Conservation (phyloP, 1,284 basidiomycete genomes). For the Tylopilus sp. region DNA sequence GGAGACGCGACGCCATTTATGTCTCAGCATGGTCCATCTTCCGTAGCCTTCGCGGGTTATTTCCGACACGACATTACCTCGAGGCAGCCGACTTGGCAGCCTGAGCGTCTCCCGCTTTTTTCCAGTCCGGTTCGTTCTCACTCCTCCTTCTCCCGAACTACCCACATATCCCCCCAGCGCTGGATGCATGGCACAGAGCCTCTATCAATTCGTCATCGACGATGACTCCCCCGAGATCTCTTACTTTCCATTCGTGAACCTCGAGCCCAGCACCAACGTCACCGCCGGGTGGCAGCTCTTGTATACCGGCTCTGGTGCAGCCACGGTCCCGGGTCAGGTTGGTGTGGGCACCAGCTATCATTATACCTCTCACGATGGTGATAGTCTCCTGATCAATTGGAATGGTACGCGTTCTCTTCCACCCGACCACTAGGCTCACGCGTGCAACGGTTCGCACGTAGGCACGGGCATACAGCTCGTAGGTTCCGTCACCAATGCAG, state of each 20-base stretch:
- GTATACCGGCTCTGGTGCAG: constrained; percentile 63
- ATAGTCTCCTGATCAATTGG: constrained; percentile 67
- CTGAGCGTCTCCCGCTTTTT: constrained; percentile 28
- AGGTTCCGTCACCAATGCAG: constrained; percentile 56
- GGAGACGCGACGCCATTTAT: constrained; percentile 24
- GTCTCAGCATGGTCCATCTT: background rate
- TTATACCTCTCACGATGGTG: constrained; percentile 66
- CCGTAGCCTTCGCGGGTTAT: constrained; percentile 27
- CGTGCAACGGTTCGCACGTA: constrained; percentile 34
- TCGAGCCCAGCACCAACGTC: constrained; percentile 56
- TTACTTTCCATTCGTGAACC: constrained; percentile 68
- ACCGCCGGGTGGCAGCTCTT: constrained; percentile 75
- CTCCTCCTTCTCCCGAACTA: constrained; percentile 13
- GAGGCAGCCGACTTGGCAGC: constrained; percentile 36
- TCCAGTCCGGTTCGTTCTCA: constrained; percentile 15
- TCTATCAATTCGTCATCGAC: constrained; percentile 64
- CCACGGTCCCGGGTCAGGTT: constrained; percentile 51
- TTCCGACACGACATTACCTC: constrained; percentile 40
- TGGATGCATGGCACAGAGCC: constrained; percentile 65
- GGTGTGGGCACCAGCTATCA: constrained; percentile 70
- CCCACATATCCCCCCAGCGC: constrained; percentile 22
- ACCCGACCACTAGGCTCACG: background rate
- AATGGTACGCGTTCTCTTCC: constrained; percentile 57
- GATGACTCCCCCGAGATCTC: constrained; percentile 73
- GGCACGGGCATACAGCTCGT: constrained; percentile 67